A percentile compares a stretch with the other conserved stretches of the same genome.
phyloP scores from a whole-genome alignment of 495 filamentous ascomycete genomes.

The Penicillium bovifimosum region DNA sequence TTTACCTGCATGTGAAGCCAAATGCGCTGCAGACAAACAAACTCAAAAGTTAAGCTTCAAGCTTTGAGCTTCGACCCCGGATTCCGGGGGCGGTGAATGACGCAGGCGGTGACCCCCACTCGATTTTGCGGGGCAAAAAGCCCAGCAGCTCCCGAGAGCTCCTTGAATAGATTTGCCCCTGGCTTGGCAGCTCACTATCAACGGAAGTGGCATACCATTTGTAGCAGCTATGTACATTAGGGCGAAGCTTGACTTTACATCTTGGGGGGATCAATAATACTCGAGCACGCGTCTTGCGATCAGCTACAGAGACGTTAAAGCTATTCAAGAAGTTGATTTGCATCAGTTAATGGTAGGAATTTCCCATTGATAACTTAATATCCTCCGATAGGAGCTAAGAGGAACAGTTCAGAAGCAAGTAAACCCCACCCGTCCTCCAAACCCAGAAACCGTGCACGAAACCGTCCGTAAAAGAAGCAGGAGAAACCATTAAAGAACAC shows the following conservation, averaged over 20 bases:
- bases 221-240: neutral
- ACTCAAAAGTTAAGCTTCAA: neutral
- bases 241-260: neutral
- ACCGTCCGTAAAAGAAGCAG: constrained; percentile 19
- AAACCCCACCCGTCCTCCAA: constrained; percentile 41
- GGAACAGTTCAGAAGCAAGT: constrained; percentile 29
- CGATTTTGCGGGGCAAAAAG: constrained; percentile 2
- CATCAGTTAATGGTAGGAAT: constrained; percentile 22
- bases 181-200: neutral
- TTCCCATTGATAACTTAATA: constrained; percentile 31
- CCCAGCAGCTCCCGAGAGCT: neutral
- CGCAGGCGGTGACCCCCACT: constrained; percentile 3
- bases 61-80: constrained; percentile 5
- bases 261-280: no score
- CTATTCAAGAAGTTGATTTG: neutral
- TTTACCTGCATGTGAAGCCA: no score
- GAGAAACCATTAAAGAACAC: constrained; percentile 30
- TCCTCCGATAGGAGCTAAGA: constrained; percentile 18
- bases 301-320: neutral
- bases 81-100: constrained; percentile 7
- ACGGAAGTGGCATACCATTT: no score
- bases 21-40: neutral
- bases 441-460: constrained; percentile 35
- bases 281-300: neutral
- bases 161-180: neutral